Conservation (phyloP, 2,329 filamentous ascomycete species). For the Alternaria incomplexa region DNA sequence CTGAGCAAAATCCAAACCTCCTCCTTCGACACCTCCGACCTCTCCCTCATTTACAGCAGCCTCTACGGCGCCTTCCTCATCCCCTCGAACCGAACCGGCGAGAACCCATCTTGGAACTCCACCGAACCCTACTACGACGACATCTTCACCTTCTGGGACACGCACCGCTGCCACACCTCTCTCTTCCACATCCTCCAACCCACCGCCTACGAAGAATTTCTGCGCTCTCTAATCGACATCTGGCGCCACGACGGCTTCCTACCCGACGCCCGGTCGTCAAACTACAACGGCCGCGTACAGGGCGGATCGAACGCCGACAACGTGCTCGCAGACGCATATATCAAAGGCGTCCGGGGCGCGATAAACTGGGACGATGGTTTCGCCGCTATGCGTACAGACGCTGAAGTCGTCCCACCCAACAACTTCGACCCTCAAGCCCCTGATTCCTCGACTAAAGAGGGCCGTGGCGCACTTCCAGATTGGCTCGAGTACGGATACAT, state of each 20-base stretch:
- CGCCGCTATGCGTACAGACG: slow-evolving; percentile 69
- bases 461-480: slow-evolving; percentile 71
- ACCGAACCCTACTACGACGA: slow-evolving; percentile 74
- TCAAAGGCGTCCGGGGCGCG: slow-evolving; percentile 68
- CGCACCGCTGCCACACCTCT: slow-evolving; percentile 69
- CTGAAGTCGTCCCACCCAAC: slow-evolving; percentile 66
- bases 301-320: slow-evolving; percentile 75
- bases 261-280: slow-evolving; percentile 70
- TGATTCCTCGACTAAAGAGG: slow-evolving; percentile 70
- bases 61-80: slow-evolving; percentile 74
- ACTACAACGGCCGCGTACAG: slow-evolving; percentile 72
- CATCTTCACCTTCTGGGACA: slow-evolving; percentile 71
- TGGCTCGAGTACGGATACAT: slow-evolving; percentile 71
- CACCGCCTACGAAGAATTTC: slow-evolving; percentile 66
- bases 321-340: slow-evolving; percentile 73
- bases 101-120: slow-evolving; percentile 69
- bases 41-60: slow-evolving; percentile 69
- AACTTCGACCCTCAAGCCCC: slow-evolving; percentile 62
- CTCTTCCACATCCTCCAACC: slow-evolving; percentile 72
- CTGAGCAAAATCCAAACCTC: slow-evolving; percentile 69
- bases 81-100: slow-evolving; percentile 72
- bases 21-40: slow-evolving; percentile 61
- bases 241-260: slow-evolving; percentile 70
- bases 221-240: slow-evolving; percentile 71
- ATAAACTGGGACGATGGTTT: slow-evolving; percentile 64